Evolutionary conservation across 2,329 filamentous ascomycete genomes (phyloP).

Genomic region (Trichoderma endophyticum): DNA sequence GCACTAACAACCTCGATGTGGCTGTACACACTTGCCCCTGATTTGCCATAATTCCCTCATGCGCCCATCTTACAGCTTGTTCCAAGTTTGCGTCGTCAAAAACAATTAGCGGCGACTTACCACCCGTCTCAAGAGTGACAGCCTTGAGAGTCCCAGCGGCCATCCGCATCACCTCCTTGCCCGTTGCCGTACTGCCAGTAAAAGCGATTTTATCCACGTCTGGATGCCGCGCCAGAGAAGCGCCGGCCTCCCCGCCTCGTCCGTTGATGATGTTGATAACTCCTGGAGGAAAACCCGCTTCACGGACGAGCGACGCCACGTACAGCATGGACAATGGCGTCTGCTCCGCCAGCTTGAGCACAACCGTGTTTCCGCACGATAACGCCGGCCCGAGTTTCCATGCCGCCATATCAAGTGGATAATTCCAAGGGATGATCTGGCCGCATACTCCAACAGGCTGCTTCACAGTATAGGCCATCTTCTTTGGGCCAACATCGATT

Average conservation of each 20-base stretch:
- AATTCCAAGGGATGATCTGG: constrained; percentile 79
- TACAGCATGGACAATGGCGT: constrained; percentile 59
- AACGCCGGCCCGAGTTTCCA: constrained; percentile 54
- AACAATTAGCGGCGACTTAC: constrained; percentile 58
- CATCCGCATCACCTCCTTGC: constrained; percentile 66
- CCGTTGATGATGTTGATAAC: constrained; percentile 72
- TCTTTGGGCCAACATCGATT: constrained; percentile 67
- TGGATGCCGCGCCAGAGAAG: constrained; percentile 60
- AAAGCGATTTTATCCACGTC: constrained; percentile 70
- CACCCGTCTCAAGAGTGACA: constrained; percentile 58
- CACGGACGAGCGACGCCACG: constrained; percentile 60
- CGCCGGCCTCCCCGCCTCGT: constrained; percentile 59
- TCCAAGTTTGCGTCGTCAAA: constrained; percentile 60
- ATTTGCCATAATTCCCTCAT: constrained; percentile 49
- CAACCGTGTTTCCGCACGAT: constrained; percentile 56
- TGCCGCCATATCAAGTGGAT: constrained; percentile 69
- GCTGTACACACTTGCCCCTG: constrained; percentile 60
- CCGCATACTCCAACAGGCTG: constrained; percentile 77
- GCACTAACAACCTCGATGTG: constrained; percentile 57
- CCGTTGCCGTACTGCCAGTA: constrained; percentile 66
- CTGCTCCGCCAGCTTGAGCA: constrained; percentile 60
- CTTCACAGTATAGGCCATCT: constrained; percentile 73
- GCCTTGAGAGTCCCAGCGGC: constrained; percentile 59
- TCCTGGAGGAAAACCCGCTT: constrained; percentile 70
- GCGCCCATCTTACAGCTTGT: constrained; percentile 56